These are phyloP conservation scores for Melaleuca quinquenervia DNA, from an alignment of 345 rosid species.

Conservation along the genomic window DNA sequence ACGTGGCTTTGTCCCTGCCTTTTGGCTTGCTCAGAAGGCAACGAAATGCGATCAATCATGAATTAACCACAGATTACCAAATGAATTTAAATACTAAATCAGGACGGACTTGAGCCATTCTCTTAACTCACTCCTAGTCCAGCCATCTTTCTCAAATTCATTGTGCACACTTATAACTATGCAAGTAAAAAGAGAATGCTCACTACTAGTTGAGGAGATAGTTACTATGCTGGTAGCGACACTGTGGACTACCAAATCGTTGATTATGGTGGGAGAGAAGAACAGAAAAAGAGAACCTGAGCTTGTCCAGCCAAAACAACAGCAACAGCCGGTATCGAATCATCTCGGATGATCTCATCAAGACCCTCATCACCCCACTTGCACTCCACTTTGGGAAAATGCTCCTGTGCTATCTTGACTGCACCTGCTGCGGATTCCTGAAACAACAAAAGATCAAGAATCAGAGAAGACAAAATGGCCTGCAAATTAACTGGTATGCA, in stretches of 20 bases:
- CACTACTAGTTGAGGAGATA: background rate
- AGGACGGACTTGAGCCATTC: background rate
- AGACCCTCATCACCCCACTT: constrained; percentile 90
- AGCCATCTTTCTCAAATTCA: background rate
- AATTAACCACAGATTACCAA: background rate
- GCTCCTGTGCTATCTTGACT: constrained; percentile 62
- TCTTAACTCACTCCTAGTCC: background rate
- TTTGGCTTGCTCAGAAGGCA: background rate
- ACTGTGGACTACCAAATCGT: background rate
- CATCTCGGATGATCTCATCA: constrained; percentile 52
- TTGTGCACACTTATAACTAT: background rate
- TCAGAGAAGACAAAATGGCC: background rate
- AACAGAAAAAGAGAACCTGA: constrained; percentile 35
- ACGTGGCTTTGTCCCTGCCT: background rate
- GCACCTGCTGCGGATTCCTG: constrained; percentile 83
- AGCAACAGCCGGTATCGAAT: constrained; percentile 62
- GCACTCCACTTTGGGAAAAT: constrained; percentile 63
- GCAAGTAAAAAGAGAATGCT: background rate
- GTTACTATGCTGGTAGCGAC: background rate
- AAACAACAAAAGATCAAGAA: background rate
- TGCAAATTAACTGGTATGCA: background rate
- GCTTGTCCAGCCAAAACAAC: constrained; percentile 91
- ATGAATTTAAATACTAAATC: background rate
- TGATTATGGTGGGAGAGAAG: background rate
- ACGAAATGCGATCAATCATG: background rate